phyloP scores from a whole-genome alignment of 768 basidiomycete species.

The Suillus sp. region DNA sequence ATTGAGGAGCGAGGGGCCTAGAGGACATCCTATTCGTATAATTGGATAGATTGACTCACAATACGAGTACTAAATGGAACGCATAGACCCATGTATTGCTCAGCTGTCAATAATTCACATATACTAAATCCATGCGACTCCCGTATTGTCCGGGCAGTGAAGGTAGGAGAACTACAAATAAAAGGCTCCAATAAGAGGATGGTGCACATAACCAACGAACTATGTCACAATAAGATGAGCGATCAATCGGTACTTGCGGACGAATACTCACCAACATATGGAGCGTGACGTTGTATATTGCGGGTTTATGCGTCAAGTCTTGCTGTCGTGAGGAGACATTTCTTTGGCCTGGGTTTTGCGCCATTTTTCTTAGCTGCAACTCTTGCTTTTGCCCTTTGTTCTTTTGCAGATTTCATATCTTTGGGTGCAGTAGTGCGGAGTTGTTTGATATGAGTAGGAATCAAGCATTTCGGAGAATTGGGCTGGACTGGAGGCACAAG shows the following conservation, averaged over 20 bases:
- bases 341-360: not conserved
- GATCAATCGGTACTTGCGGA: not conserved
- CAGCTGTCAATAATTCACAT: not conserved
- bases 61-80: not conserved
- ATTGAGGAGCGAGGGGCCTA: not conserved
- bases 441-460: slow-evolving; percentile 76
- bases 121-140: not conserved
- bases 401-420: slow-evolving; percentile 75
- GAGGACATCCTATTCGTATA: slow-evolving; percentile 27
- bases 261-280: not conserved
- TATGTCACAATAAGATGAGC: not conserved
- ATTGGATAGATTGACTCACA: slow-evolving; percentile 37
- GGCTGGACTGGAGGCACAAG: slow-evolving; percentile 34
- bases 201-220: not conserved
- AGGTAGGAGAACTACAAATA: not conserved
- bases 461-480: slow-evolving; percentile 32
- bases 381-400: slow-evolving; percentile 52
- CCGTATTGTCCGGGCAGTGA: not conserved
- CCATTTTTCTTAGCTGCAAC: slow-evolving; percentile 45
- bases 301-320: not conserved
- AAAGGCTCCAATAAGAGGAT: not conserved
- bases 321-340: slow-evolving; percentile 13
- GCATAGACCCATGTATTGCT: not conserved
- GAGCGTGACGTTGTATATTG: not conserved
- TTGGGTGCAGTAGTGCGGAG: slow-evolving; percentile 75